These are phyloP conservation scores for Chionographis japonica DNA, from an alignment of 106 monocot species.

Conservation along the genomic window DNA sequence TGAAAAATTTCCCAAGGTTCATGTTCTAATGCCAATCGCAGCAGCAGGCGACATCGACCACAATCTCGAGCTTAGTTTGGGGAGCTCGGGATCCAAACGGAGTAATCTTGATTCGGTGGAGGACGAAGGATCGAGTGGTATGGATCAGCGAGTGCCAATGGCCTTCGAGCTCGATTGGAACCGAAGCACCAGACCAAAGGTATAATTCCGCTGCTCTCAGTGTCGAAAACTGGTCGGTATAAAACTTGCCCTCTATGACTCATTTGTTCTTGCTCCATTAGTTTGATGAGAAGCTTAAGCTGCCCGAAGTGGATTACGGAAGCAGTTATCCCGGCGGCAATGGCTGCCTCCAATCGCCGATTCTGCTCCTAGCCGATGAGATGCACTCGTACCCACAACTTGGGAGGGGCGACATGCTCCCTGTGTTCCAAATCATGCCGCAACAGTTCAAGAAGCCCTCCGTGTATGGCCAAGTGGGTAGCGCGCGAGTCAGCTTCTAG, in stretches of 20 bases:
- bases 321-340: not conserved
- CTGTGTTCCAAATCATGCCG: slow-evolving; percentile 4
- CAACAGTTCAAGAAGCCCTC: not conserved
- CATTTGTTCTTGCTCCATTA: not conserved
- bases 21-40: too few relatives aligned
- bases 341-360: not conserved
- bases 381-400: slow-evolving; percentile 4
- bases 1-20: too few relatives aligned
- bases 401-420: not conserved
- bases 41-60: slow-evolving; percentile 26
- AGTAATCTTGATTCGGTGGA: slow-evolving; percentile 12
- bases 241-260: not conserved
- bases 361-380: not conserved
- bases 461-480: slow-evolving; percentile 14
- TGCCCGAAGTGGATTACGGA: slow-evolving; percentile 7
- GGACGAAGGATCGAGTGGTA: slow-evolving; percentile 18
- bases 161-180: slow-evolving; percentile 19
- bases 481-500: not conserved
- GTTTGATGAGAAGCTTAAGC: slow-evolving; percentile 22
- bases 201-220: not conserved
- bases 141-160: slow-evolving; percentile 24
- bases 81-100: slow-evolving; percentile 40
- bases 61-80: slow-evolving; percentile 67
- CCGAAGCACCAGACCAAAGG: slow-evolving; percentile 21
- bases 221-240: not conserved